Percentiles rank a stretch among this genome's conserved stretches.
Evolutionary conservation across 371 early-diverging fungal species (phyloP).

Genomic region (Saksenaea vasiformis): DNA sequence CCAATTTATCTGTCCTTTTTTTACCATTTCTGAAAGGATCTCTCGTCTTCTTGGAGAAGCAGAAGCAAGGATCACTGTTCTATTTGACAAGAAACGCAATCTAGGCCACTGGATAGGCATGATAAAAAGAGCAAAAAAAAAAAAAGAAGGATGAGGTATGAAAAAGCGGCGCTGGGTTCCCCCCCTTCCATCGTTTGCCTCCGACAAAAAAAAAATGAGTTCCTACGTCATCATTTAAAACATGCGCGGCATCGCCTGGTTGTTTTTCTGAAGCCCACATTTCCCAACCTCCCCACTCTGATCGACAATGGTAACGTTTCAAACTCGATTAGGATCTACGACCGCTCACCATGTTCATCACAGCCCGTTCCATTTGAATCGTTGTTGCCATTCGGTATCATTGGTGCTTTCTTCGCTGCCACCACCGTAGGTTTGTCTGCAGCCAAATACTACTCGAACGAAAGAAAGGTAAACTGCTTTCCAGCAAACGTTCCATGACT

Average conservation of each 20-base stretch:
- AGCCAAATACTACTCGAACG: conserved; percentile 43
- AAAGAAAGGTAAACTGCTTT: conserved; percentile 34
- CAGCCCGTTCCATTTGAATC: conserved; percentile 59
- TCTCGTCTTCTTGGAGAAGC: conserved; percentile 82
- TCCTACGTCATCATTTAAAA: background rate
- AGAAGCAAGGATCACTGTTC: conserved; percentile 76
- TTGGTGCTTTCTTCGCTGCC: conserved; percentile 40
- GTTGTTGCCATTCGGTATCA: conserved; percentile 48
- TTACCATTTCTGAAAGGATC: conserved; percentile 66
- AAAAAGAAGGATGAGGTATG: background rate
- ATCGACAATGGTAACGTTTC: background rate
- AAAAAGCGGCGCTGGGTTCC: background rate
- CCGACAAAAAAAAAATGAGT: background rate
- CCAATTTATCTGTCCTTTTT: background rate
- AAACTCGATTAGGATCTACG: background rate
- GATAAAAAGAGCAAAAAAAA: background rate
- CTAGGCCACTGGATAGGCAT: background rate
- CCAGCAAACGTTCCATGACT: background rate
- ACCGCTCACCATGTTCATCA: background rate
- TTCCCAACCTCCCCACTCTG: background rate
- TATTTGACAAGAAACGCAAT: conserved; percentile 13
- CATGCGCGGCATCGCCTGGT: background rate
- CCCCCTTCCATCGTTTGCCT: background rate
- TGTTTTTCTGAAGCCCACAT: background rate
- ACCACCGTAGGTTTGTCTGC: conserved; percentile 42